Evolutionary conservation across 179 eudicot genomes (phyloP), one percentile per base, ranked within the genome.

Genomic region (Beta lomatogona): DNA sequence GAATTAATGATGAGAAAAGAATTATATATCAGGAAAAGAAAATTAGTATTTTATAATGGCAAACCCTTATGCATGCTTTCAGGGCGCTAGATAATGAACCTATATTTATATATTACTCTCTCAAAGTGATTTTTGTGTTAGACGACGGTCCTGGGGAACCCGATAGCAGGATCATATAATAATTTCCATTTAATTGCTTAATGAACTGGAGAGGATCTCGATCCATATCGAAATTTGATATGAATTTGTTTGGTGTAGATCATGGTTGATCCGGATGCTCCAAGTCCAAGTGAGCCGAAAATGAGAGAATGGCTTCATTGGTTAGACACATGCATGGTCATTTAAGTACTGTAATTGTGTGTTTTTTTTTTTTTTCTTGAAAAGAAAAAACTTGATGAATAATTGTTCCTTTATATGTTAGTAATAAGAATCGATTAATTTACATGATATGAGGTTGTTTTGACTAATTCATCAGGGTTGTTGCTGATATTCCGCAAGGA

Each of bases 241-340:
- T 44, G 16, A 16, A 48, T 50, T 31, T 36, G 58, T 54, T 65
- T 75, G 7, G 44, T 79, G 64, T 76, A 93, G 97, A 85, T 93
- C 41, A 93, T 93, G 97, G 90, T 90, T n/a, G 97, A 93, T 81
- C 95, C 97, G 15, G 97, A 93, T 86, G 93, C 89, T 77, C 97
- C 97, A 75, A 86, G 95, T 83, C 97, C 97, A 14, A 93, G 97
- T 82, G 93, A 93, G 81, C 93, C 95, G 15, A 84, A 86, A 63
- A 78, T 90, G 73, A 88, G 88, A 81, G 97, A 93, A 87, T 91
- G 93, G 87, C 91, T 93, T 65, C 97, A 93, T 81, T 93, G 97
- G 95, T 93, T 73, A 82, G 77, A 69, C 19, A 54, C 22, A 57
- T 75, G 77, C 77, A 57, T 36, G 66, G 9, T 75, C 41, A 55